Evolutionary conservation across 192 early-diverging fungal genomes (phyloP).

Genomic region (Mortierella claussenii): DNA sequence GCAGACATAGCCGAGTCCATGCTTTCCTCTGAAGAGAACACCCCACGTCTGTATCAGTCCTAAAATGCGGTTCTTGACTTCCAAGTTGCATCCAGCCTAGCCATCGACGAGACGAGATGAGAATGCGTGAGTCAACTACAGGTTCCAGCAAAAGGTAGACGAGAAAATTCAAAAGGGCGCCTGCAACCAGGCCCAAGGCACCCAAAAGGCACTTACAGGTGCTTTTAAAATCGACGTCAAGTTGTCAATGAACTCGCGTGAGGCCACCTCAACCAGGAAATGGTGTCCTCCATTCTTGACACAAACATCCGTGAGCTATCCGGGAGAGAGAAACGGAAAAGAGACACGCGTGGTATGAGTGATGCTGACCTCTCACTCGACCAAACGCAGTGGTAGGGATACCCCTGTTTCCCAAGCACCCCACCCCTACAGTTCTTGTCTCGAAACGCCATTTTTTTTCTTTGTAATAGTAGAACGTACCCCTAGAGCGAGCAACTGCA

Average conservation of each 20-base stretch:
- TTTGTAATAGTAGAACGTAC: too few relatives aligned
- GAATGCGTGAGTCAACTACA: too few relatives aligned
- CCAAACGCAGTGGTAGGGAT: too few relatives aligned
- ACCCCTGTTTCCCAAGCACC: too few relatives aligned
- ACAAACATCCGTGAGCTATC: slow-evolving; percentile 87
- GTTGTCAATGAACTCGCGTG: slow-evolving; percentile 91
- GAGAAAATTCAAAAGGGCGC: too few relatives aligned
- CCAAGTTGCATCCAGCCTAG: slow-evolving; percentile 72
- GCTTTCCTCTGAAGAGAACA: slow-evolving; percentile 79
- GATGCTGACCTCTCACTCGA: too few relatives aligned
- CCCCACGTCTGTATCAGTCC: slow-evolving; percentile 94
- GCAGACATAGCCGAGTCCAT: slow-evolving; percentile 80
- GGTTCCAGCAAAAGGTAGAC: too few relatives aligned
- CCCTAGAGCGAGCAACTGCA: slow-evolving; percentile 89
- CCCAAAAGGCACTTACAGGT: slow-evolving; percentile 58
- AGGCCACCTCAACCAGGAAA: slow-evolving; percentile 88
- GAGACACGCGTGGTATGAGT: not conserved
- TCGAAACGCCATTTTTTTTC: too few relatives aligned
- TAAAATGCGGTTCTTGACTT: slow-evolving; percentile 83
- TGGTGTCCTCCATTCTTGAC: slow-evolving; percentile 94
- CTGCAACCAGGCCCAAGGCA: too few relatives aligned
- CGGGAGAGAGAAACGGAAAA: not conserved
- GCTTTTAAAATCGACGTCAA: slow-evolving; percentile 71
- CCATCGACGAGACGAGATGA: too few relatives aligned
- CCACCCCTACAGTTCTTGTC: too few relatives aligned